These are phyloP conservation scores for Penicillium arizonense DNA, from an alignment of 495 filamentous ascomycete species.

Conservation along the genomic window DNA sequence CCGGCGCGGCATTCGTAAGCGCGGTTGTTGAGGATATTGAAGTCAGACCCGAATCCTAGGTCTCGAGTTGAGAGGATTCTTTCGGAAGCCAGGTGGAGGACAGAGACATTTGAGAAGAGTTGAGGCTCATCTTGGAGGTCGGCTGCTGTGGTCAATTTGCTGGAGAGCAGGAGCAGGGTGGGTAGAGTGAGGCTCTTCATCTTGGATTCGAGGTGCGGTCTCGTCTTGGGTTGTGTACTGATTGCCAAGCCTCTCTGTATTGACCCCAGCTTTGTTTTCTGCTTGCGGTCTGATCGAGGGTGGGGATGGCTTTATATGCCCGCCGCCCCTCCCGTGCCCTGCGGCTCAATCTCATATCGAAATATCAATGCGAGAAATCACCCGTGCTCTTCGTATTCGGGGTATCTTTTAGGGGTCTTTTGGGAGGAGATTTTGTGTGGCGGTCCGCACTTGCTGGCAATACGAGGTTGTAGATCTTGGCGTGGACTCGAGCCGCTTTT, in stretches of 20 bases:
- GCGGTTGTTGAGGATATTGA: constrained; percentile 4
- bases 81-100: too few species aligned
- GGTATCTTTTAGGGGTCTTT: not conserved
- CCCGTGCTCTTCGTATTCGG: constrained; percentile 4
- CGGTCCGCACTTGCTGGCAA: constrained; percentile 5
- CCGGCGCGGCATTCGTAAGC: constrained; percentile 5
- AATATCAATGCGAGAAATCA: too few species aligned
- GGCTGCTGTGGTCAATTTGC: not conserved
- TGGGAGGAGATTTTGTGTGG: not conserved
- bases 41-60: not conserved
- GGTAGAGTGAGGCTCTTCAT: not conserved
- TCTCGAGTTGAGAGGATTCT: too few species aligned
- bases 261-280: too few species aligned
- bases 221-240: not conserved
- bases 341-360: too few species aligned
- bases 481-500: constrained; percentile 14
- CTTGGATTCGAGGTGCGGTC: not conserved
- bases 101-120: constrained; percentile 3
- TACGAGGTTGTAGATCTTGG: constrained; percentile 20
- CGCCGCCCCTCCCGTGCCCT: too few species aligned
- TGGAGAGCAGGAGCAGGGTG: not conserved
- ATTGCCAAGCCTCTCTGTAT: too few species aligned
- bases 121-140: constrained; percentile 3
- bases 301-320: too few species aligned
- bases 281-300: too few species aligned